Conservation (phyloP, 768 basidiomycete species). For the Suillus decipiens region DNA sequence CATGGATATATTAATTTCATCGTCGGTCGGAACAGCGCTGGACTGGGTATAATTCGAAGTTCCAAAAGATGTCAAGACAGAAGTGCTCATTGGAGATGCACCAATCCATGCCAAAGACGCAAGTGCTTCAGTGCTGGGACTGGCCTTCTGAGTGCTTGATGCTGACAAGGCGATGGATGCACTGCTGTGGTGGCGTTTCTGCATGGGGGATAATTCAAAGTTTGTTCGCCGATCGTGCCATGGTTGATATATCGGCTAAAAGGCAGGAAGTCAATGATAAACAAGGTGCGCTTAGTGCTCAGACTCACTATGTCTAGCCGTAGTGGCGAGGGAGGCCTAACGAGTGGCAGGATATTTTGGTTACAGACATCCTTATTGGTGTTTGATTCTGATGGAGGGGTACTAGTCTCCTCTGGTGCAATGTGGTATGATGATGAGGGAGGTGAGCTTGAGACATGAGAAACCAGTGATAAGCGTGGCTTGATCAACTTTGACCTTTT, state of each 20-base stretch:
- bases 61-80: neutral
- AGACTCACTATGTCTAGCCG: slow-evolving; percentile 28
- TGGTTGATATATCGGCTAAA: slow-evolving; percentile 30
- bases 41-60: slow-evolving; percentile 9
- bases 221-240: slow-evolving; percentile 29
- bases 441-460: neutral
- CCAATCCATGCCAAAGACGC: slow-evolving; percentile 39
- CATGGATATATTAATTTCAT: slow-evolving; percentile 39
- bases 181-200: neutral
- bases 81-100: slow-evolving; percentile 10
- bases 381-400: neutral
- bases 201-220: slow-evolving; percentile 15
- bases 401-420: neutral
- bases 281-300: neutral
- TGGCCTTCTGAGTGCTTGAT: slow-evolving; percentile 12
- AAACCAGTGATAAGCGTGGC: neutral
- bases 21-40: slow-evolving; percentile 34
- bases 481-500: slow-evolving; percentile 14
- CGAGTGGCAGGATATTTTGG: slow-evolving; percentile 21
- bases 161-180: neutral
- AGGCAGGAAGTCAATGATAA: slow-evolving; percentile 15
- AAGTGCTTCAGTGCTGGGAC: slow-evolving; percentile 27
- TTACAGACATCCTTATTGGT: neutral
- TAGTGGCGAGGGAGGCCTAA: slow-evolving; percentile 29
- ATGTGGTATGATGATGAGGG: no score